A percentile compares a stretch with the other conserved stretches of the same genome.
Conservation (phyloP, 768 basidiomycete genomes). For the Dentipellis sp. region DNA sequence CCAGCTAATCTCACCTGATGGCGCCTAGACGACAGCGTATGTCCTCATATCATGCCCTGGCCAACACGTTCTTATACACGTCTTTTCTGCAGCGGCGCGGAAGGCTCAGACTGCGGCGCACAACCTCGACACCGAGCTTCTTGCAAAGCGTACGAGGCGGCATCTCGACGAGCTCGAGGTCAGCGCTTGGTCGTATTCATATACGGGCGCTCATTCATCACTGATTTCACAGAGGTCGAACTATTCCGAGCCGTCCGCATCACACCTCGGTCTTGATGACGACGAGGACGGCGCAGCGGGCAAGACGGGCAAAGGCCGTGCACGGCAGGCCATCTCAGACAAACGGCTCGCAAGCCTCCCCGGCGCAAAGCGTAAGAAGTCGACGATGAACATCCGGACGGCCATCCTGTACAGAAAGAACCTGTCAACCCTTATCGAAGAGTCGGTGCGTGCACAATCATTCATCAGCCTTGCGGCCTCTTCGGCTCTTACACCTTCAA, state of each 20-base stretch:
- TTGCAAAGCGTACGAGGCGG: constrained; percentile 66
- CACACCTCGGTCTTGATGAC: constrained; percentile 28
- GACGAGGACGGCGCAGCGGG: constrained; percentile 34
- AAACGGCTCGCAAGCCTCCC: constrained; percentile 48
- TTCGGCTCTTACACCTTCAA: background rate
- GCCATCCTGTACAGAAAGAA: constrained; percentile 81
- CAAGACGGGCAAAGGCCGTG: constrained; percentile 54
- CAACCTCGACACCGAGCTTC: constrained; percentile 48
- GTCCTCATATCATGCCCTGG: background rate
- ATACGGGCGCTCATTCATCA: background rate
- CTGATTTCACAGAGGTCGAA: constrained; percentile 53
- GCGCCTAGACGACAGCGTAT: background rate
- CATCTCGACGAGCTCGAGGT: constrained; percentile 87
- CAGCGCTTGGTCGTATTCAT: constrained; percentile 7
- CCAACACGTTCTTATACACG: too few relatives aligned
- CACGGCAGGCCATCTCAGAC: constrained; percentile 73
- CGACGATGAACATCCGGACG: constrained; percentile 70
- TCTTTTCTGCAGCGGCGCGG: constrained; percentile 30
- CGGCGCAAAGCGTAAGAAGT: constrained; percentile 63
- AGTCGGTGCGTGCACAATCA: constrained; percentile 49
- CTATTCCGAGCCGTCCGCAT: constrained; percentile 49
- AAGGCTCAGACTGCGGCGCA: constrained; percentile 33
- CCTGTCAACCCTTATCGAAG: constrained; percentile 61
- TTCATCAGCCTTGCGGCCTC: background rate
- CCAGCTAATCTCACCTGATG: background rate